Evolutionary conservation across 139 green algal genomes (phyloP).

Genomic region (Microglena sp.): DNA sequence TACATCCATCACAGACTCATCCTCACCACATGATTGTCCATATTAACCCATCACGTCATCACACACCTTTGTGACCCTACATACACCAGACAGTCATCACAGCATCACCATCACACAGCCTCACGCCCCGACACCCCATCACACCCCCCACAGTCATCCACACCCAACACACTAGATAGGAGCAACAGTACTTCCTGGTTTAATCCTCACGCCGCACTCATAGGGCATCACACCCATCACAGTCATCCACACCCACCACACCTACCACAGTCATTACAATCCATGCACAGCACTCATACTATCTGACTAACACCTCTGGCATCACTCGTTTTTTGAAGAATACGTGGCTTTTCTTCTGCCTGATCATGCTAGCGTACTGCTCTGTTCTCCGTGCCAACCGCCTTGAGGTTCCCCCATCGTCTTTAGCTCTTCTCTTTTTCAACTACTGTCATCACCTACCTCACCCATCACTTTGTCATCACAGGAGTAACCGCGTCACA

Average conservation of each 20-base stretch:
- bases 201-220: not conserved
- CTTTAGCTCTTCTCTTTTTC: no score
- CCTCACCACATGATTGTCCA: no score
- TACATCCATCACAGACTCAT: no score
- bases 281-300: not conserved
- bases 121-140: not conserved
- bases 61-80: no score
- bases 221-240: not conserved
- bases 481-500: not conserved
- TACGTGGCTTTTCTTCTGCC: not conserved
- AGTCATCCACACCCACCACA: not conserved
- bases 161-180: not conserved
- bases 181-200: not conserved
- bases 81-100: no score
- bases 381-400: slow-evolving; percentile 36
- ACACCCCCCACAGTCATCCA: not conserved
- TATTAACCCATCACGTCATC: no score
- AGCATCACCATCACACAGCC: not conserved
- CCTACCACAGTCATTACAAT: no score
- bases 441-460: not conserved
- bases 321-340: no score
- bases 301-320: not conserved
- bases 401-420: slow-evolving; percentile 38
- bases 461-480: not conserved
- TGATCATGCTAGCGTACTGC: not conserved